Base-by-base conservation (phyloP, 805 yeast species). In the Diddensiella caesifluorescens region DNA sequence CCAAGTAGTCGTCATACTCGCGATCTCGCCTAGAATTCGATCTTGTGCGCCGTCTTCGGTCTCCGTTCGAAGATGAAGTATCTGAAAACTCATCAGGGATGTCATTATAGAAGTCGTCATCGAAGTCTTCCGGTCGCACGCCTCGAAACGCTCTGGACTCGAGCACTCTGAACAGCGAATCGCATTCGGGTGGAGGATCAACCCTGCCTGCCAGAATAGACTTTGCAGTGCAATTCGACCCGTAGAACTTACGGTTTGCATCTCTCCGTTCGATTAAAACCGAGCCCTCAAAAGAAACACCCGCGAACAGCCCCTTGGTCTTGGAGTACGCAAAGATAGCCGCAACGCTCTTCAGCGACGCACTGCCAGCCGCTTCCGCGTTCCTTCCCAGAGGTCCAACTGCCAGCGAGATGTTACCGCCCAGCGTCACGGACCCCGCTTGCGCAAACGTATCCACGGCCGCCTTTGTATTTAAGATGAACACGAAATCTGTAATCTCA, bases 321-420 rank as follows among this genome's bases (percentile, higher is more conserved):
- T 92, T 90, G 9, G 97, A 86, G 65, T 92, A 90, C 1, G 97
- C 70, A 60, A 90, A 90, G 13, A 90, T 81, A 4, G 97, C 95
- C 3, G 97, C 85, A 3, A 88, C 92, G 40, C 82, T 73, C 53
- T 81, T 82, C 43, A 87, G 64, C 3, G 96, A 86, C 1, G 97
- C 97, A 21, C 94, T 76, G 16, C 95, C 97, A 13, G 94, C 95
- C 37, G 95, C 97, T 65, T 90, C 98, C 2, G 97, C 98, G 54
- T 85, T 88, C 65, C 98, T 79, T 42, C 98, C 98, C 51, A 92
- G 68, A 1, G 97, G 97, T 32, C 98, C 98, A 1, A 97, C 97
- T 10, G 98, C 96, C 26, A 90, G 81, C 15, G 96, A 87, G 21
- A 90, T 74, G 57, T 90, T 90, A 49, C 97, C 95, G 55, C 98